Conservation (phyloP, 169 alveolate genomes). For the Cryptosporidium parvum region DNA sequence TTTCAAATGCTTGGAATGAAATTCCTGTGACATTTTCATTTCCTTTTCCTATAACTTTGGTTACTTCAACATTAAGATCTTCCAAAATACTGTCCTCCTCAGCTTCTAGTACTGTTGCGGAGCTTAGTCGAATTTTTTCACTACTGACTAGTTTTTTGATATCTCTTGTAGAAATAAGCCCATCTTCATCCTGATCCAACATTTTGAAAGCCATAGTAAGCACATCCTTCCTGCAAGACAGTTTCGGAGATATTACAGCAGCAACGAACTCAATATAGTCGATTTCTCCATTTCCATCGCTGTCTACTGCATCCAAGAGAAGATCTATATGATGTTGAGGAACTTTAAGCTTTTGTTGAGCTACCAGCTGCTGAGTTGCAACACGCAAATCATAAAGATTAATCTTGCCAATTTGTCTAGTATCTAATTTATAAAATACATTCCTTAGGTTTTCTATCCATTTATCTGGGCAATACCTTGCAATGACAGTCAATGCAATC, state of each 20-base stretch:
- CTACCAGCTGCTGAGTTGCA: conserved; percentile 20
- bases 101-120: conserved; percentile 13
- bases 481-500: conserved; percentile 58
- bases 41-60: not conserved
- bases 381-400: conserved; percentile 40
- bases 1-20: conserved; percentile 47
- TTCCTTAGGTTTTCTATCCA: conserved; percentile 61
- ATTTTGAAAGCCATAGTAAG: conserved; percentile 47
- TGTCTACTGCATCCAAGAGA: conserved; percentile 62
- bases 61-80: conserved; percentile 49
- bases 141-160: conserved; percentile 23
- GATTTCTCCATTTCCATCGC: conserved; percentile 69
- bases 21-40: not conserved
- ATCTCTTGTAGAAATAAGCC: conserved; percentile 38
- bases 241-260: conserved; percentile 52
- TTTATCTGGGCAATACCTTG: conserved; percentile 72
- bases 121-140: conserved; percentile 47
- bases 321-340: conserved; percentile 55
- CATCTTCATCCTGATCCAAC: conserved; percentile 65
- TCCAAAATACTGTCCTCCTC: conserved; percentile 45
- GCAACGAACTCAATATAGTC: conserved; percentile 67
- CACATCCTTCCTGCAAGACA: conserved; percentile 47
- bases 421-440: conserved; percentile 48
- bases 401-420: conserved; percentile 48
- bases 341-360: conserved; percentile 21